A percentile compares a stretch with the other conserved stretches of the same genome.
Conservation (phyloP, 768 basidiomycete genomes). For the Tephrocybe sp. region DNA sequence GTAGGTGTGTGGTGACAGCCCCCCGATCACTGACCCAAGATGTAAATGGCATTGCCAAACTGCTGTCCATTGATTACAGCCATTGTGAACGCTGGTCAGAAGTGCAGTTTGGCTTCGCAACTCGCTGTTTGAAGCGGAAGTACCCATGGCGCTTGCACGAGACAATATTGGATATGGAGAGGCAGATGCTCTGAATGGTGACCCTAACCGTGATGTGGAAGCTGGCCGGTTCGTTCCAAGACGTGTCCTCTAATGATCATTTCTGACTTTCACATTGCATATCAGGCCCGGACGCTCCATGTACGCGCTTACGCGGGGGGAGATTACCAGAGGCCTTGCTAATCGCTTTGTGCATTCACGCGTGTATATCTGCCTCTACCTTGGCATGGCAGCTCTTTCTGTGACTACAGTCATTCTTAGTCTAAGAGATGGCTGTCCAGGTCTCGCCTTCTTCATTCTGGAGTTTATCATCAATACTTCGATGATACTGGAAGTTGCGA, state of each 20-base stretch:
- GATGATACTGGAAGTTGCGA: conserved; percentile 93
- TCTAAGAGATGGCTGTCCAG: conserved; percentile 82
- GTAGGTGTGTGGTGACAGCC: not conserved
- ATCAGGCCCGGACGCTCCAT: conserved; percentile 75
- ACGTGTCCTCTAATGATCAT: not conserved
- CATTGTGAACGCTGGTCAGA: too few relatives aligned
- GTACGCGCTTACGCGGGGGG: conserved; percentile 79
- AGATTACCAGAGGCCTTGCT: conserved; percentile 83
- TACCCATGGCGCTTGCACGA: conserved; percentile 13
- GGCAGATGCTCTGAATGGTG: conserved; percentile 34
- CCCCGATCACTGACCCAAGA: too few relatives aligned
- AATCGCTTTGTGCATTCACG: conserved; percentile 89
- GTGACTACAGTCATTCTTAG: conserved; percentile 85
- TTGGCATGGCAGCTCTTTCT: conserved; percentile 85
- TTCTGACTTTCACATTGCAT: conserved; percentile 18
- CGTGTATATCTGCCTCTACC: conserved; percentile 85
- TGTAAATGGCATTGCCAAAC: too few relatives aligned
- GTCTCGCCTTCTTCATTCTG: conserved; percentile 83
- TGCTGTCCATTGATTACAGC: too few relatives aligned
- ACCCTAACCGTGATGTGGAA: conserved; percentile 24
- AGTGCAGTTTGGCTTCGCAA: too few relatives aligned
- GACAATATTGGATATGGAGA: conserved; percentile 25
- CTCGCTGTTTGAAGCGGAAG: not conserved
- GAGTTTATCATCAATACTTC: conserved; percentile 86
- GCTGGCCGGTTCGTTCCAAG: conserved; percentile 16